Base-by-base conservation (phyloP, 345 rosid genomes). In the Eutrema heterophyllum region DNA sequence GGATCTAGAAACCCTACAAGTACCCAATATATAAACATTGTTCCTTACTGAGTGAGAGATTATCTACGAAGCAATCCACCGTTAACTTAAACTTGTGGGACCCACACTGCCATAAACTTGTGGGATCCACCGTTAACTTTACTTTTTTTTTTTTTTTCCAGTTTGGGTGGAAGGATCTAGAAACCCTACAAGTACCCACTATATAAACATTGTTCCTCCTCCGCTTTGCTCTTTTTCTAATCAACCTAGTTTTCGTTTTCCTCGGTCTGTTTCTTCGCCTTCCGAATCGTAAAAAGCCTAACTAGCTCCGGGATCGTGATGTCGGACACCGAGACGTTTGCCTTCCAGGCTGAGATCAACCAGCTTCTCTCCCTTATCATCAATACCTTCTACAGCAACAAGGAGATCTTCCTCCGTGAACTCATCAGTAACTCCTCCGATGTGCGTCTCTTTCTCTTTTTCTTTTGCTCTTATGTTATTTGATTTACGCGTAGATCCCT, bases 381-480 rank as follows among this genome's bases (percentile, higher is more conserved):
- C 61, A 56, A 56, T 18, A 56, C 61, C 14, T 56, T 56, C 7
- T 56, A 56, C 61, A 56, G 61, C 61, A 56, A 56, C 41, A 56
- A 56, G 61, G 61, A 56, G 61, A 56, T 56, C 61, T 56, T 56
- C 41, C 61, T 56, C 9, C 61, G 61, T 33, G 61, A 56, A 6
- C 61, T 56, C 27, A 56, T 56, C 61, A 56, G 61, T 36, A 56
- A 56, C 61, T 56, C 61, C 41, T 56, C 61, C 41, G 61, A 56
- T 33, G 61, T 56, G 21, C 61, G 61, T 33, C 26, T 32, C 26
- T 56, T 14, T 18, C 53, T 45, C 16, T 18, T 2, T 52, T 15
- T 2, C n/a, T 6, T 54, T 30, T 24, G 9, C 4, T 14, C 4
- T 45, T 15, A 1, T 21, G 41, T 9, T 54, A 8, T 48, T 15